phyloP scores from a whole-genome alignment of 306 rosid species.

The Casuarina equisetifolia region DNA sequence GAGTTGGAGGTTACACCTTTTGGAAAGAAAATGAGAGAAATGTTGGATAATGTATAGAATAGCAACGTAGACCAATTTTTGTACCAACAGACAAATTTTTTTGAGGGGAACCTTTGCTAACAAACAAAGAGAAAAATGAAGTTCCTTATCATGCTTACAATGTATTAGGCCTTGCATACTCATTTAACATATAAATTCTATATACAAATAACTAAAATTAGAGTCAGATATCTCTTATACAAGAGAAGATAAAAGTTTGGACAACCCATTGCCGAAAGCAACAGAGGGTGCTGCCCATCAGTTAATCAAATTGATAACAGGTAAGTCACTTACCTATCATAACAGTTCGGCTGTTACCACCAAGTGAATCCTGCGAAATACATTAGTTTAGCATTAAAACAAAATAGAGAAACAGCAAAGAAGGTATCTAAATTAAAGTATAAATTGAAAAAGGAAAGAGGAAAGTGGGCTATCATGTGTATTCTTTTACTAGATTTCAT shows the following conservation, averaged over 20 bases:
- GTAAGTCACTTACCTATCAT: constrained; percentile 75
- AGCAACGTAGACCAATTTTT: not conserved
- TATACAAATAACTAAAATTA: not conserved
- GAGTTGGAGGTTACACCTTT: not conserved
- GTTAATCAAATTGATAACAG: constrained; percentile 11
- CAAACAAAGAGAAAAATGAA: not conserved
- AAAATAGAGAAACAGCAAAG: constrained; percentile 12
- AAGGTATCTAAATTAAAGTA: not conserved
- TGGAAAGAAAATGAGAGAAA: constrained; percentile 2
- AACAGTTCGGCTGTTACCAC: constrained; percentile 98
- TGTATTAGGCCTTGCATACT: not conserved
- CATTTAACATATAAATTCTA: not conserved
- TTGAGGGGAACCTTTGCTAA: not conserved
- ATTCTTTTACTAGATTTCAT: not conserved
- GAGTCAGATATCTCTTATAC: constrained; percentile 13
- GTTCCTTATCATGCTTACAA: not conserved
- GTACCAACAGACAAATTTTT: constrained; percentile 6
- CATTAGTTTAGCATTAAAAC: constrained; percentile 20
- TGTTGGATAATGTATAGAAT: not conserved
- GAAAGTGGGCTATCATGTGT: not conserved
- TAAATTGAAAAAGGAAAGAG: constrained; percentile 8
- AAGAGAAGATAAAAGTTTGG: constrained; percentile 9
- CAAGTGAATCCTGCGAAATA: constrained; percentile 92
- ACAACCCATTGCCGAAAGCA: not conserved
- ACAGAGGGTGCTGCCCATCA: not conserved